phyloP scores from a whole-genome alignment of 139 green algal species.

The Chlamydomonas incerta region DNA sequence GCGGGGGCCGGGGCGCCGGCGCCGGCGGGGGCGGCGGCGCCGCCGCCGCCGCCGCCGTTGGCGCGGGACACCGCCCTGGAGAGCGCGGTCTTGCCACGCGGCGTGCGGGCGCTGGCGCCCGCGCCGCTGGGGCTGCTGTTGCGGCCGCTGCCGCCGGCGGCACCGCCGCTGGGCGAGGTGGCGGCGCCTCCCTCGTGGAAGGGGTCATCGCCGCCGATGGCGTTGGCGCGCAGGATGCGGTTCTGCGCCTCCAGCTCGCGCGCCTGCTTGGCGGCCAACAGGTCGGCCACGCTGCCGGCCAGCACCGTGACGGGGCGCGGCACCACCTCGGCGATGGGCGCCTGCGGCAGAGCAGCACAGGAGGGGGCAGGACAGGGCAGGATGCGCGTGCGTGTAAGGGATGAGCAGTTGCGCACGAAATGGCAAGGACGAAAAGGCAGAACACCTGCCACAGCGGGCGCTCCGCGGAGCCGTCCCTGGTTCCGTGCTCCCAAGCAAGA shows the following conservation, averaged over 20 bases:
- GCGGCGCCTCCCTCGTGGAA: neutral
- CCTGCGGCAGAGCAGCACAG: neutral
- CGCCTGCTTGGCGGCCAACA: slow-evolving; percentile 37
- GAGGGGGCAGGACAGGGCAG: too few relatives aligned
- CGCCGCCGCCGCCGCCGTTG: too few relatives aligned
- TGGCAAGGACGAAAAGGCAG: too few relatives aligned
- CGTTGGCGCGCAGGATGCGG: slow-evolving; percentile 3
- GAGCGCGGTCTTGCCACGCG: neutral
- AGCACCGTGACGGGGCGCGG: slow-evolving; percentile 42
- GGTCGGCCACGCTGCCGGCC: slow-evolving; percentile 34
- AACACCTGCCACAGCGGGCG: too few relatives aligned
- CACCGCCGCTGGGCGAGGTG: neutral
- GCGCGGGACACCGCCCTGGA: neutral
- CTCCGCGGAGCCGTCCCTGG: too few relatives aligned
- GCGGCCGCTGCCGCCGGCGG: too few relatives aligned
- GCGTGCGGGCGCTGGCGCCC: too few relatives aligned
- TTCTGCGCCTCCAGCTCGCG: slow-evolving; percentile 18
- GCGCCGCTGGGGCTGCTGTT: neutral
- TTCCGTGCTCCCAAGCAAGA: too few relatives aligned
- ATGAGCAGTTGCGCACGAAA: too few relatives aligned
- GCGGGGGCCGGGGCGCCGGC: neutral
- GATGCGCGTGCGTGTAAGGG: too few relatives aligned
- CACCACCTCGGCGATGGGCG: slow-evolving; percentile 14
- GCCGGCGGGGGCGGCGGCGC: neutral
- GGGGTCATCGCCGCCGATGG: neutral